Base-by-base conservation (phyloP, 441 rosid genomes). In the Omphalea diandra region DNA sequence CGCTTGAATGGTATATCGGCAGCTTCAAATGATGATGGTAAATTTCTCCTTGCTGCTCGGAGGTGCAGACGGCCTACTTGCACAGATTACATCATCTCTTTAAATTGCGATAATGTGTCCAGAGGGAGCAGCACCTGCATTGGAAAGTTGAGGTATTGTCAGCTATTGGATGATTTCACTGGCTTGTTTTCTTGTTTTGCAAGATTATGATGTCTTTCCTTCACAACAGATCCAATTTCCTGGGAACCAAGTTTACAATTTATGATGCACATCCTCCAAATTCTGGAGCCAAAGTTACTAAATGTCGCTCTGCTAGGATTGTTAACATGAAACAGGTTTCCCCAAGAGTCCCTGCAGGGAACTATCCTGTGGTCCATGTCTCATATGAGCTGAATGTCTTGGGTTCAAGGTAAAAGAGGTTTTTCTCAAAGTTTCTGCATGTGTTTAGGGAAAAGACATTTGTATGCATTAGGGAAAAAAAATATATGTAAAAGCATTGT, bases 31-130 rank as follows among this genome's bases (percentile, higher is more conserved):
- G 97, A 87, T 68, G 93, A 93, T 67, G 94, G 98, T 6, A 90
- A 93, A 85, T 89, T 93, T 74, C 97, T 93, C 80, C 92, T 93
- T 54, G 90, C 92, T 81, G 97, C 97, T 3, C 84, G 89, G 74
- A 89, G 85, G 85, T 87, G 83, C 70, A 75, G 94, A 47, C 87
- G 97, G 44, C 88, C 98, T 41, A 93, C 96, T 31, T 89, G 90
- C 85, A 93, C 96, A 29, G 97, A 93, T 73, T 90, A 89, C 80
- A 80, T 88, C 67, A 85, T 93, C 79, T 89, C 94, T 69, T 77
- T 93, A 70, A 87, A 86, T 79, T 79, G 74, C 11, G 90, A 82
- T 55, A 92, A 85, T 79, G 81, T 86, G 77, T 87, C 93, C 15
- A 86, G 80, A 72, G 94, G 94, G 70, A 83, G 91, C 87, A 76